Base-by-base conservation (phyloP, 768 basidiomycete genomes). In the Boletus rubropictus region DNA sequence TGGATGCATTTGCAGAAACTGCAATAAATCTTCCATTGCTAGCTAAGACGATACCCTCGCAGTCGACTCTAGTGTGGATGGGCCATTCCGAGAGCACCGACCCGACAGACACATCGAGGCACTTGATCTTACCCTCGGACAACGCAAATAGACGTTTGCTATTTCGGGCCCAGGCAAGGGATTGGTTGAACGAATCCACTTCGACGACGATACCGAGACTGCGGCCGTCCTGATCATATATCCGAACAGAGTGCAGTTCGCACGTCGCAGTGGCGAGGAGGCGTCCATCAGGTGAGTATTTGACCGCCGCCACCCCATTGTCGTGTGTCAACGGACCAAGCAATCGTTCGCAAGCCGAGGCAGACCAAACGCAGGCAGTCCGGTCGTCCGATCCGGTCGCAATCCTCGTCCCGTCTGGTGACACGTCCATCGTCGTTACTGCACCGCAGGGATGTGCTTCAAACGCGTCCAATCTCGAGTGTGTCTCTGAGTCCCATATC, bases 1-100 rank as follows among this genome's bases (percentile, higher is more conserved):
- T 6, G 0, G 42, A 44, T 8, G 42, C 51, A 12, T 35, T 15
- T 8, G 45, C 49, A 0, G 28, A 9, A 1, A 39, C 47, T 6
- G 15, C 42, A 20, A 57, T 41, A 24, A 53, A 57, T 14, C 28
- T 47, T 15, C 40, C 49, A 11, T 56, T 56, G n/a, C 9, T 12
- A 2, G 54, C 24, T 1, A 56, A 17, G 3, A 14, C 0, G 14
- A 56, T 56, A 5, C 46, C 29, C 5, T 8, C 36, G n/a, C 33
- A 24, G 18, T 45, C 27, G 4, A 21, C 31, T n/a, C 7, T n/a
- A 18, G 22, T 32, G 17, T 34, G 45, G 12, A 55, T 43, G 4
- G 44, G 17, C 42, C 53, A 55, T 34, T 46, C 22, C 0, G 42
- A 42, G 14, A 46, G 37, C 2, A 14, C 42, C 11, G 11, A 11